Percentiles rank a stretch among this genome's conserved stretches.
phyloP scores from a whole-genome alignment of 257 asterid species.

The Solanum pinnatisectum region DNA sequence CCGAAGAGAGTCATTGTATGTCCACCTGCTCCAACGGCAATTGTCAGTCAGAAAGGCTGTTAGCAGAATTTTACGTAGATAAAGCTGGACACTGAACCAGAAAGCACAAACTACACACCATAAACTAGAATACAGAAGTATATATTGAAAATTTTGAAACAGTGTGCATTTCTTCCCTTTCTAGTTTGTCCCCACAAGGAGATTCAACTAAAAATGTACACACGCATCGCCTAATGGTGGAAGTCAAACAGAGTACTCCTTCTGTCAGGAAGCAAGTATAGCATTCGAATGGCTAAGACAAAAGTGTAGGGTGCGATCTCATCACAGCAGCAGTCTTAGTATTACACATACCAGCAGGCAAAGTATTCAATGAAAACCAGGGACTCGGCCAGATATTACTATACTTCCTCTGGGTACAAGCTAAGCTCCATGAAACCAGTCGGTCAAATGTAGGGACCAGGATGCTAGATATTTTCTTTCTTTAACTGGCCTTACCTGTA shows the following conservation, averaged over 20 bases:
- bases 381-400: not conserved
- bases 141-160: not conserved
- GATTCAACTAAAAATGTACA: not conserved
- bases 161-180: not conserved
- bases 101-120: not conserved
- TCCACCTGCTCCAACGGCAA: constrained; percentile 63
- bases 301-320: not conserved
- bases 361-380: not conserved
- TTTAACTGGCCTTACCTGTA: not conserved
- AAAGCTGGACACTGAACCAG: not conserved
- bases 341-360: not conserved
- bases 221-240: not conserved
- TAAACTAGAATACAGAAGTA: not conserved
- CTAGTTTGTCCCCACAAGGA: not conserved
- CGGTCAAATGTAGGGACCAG: not conserved
- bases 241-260: not conserved
- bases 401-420: not conserved
- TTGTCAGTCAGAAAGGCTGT: not conserved
- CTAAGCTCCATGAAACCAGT: not conserved
- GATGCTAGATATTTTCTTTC: not conserved
- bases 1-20: constrained; percentile 73
- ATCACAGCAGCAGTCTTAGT: not conserved
- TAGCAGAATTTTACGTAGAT: not conserved
- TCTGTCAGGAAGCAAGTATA: not conserved
- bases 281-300: not conserved